Base-by-base conservation (phyloP, 345 rosid genomes). In the Raphanus raphanistrum region DNA sequence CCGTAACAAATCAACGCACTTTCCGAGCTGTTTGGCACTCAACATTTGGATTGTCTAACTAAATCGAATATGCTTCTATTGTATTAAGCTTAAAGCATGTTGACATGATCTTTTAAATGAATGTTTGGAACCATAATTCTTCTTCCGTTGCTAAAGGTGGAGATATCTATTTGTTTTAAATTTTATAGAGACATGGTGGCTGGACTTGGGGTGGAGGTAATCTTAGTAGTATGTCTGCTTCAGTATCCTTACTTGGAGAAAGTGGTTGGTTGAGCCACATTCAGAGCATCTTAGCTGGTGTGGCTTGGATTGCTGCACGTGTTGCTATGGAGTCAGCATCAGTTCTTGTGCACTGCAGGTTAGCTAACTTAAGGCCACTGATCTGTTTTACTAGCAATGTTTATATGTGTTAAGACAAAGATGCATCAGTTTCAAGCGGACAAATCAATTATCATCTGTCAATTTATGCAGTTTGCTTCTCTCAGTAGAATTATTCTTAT, bases 221-320 rank as follows among this genome's bases (percentile, higher is more conserved):
- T 82, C 97, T 95, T 66, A 95, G 99, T 81, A 95, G 98, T 83
- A 95, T 95, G 99, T 95, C 99, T 79, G 99, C 99, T 72, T 95
- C 99, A 76, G 99, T 95, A 65, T 90, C 99, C 63, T 87, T 96
- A 63, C 93, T 93, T 12, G 99, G 99, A 72, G 98, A 95, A 55
- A 91, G 93, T 85, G 97, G 97, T 82, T 95, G 99, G 99, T 84
- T 95, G 81, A 91, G 86, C 82, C 99, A 95, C 84, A 88, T 95
- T 60, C 99, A 95, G 82, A 91, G 88, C 83, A 85, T 95, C 76
- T 86, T 95, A 86, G 98, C 99, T 84, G 99, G 99, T 79, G 90
- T 93, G 48, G 97, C 96, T 74, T 95, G 99, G 98, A 95, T 95
- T 77, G 97, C 94, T 75, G 99, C 96, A 63, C 98, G 89, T 57